Percentiles rank a stretch among this genome's conserved stretches.
Conservation (phyloP, 2,329 filamentous ascomycete species). For the Chaetothyriales sp. region DNA sequence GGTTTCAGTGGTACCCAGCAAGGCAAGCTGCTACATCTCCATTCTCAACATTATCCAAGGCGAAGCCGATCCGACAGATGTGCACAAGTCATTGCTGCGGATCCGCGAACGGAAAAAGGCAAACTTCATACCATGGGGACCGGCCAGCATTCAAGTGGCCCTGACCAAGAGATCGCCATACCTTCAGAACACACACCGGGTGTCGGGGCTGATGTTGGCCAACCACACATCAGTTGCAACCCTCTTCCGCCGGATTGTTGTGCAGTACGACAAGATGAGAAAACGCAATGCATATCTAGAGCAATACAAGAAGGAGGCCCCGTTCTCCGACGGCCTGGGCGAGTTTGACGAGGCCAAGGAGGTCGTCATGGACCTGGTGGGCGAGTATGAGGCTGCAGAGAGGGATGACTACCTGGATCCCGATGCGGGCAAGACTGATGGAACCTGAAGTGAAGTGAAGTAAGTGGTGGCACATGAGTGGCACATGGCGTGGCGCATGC, state of each 20-base stretch:
- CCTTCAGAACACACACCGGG: constrained; percentile 80
- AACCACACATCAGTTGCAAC: constrained; percentile 97
- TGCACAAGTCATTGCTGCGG: constrained; percentile 92
- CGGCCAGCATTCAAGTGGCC: constrained; percentile 92
- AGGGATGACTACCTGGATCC: constrained; percentile 77
- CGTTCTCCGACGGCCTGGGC: constrained; percentile 77
- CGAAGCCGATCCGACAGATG: constrained; percentile 91
- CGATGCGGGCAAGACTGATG: constrained; percentile 27
- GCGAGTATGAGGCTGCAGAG: constrained; percentile 92
- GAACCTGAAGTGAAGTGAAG: constrained; percentile 2
- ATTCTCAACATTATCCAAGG: constrained; percentile 98
- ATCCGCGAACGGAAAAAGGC: constrained; percentile 88
- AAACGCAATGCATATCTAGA: constrained; percentile 97
- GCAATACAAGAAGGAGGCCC: constrained; percentile 85
- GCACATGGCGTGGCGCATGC: not conserved
- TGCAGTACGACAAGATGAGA: constrained; percentile 82
- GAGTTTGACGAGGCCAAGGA: constrained; percentile 93
- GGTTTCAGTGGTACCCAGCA: constrained; percentile 88
- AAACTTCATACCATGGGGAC: constrained; percentile 96
- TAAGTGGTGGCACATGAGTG: not conserved
- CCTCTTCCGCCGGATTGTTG: constrained; percentile 83
- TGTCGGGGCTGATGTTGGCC: constrained; percentile 91
- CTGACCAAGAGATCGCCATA: constrained; percentile 94
- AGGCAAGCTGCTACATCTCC: constrained; percentile 97
- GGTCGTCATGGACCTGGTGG: constrained; percentile 79